Evolutionary conservation across 2,329 filamentous ascomycete genomes (phyloP).

Genomic region (Amauroascus verrucosus): DNA sequence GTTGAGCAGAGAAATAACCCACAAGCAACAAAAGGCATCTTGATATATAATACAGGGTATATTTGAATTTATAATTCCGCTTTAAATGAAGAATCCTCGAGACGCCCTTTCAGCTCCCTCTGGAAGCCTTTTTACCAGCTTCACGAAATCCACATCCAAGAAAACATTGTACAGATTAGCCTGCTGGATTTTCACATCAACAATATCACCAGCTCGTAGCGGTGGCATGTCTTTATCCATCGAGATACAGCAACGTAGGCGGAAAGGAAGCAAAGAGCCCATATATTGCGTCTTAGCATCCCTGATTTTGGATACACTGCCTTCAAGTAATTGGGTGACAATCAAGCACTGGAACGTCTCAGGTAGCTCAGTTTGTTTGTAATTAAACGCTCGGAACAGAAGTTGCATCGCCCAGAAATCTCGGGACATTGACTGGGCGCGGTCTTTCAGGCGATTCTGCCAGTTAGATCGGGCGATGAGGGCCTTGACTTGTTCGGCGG

Average conservation of each 20-base stretch:
- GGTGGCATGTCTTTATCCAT: constrained; percentile 5
- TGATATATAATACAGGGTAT: constrained; percentile 12
- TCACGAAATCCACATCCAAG: constrained; percentile 13
- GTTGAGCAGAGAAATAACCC: background rate
- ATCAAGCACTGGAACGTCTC: constrained; percentile 35
- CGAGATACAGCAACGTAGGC: constrained; percentile 16
- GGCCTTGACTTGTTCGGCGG: constrained; percentile 37
- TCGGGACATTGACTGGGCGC: constrained; percentile 32
- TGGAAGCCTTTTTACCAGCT: constrained; percentile 14
- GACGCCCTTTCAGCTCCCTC: constrained; percentile 7
- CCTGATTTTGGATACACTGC: constrained; percentile 15
- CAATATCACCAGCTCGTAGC: constrained; percentile 16
- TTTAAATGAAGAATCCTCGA: constrained; percentile 12
- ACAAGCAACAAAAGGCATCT: background rate
- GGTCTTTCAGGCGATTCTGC: constrained; percentile 32
- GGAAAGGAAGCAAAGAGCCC: constrained; percentile 18
- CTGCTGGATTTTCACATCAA: constrained; percentile 16
- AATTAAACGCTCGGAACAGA: constrained; percentile 49
- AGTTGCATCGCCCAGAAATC: constrained; percentile 45
- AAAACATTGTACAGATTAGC: constrained; percentile 17
- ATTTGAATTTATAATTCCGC: background rate
- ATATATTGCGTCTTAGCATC: constrained; percentile 11
- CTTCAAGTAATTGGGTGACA: constrained; percentile 25
- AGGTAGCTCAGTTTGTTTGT: constrained; percentile 44
- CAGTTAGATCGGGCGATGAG: constrained; percentile 38